A percentile compares a stretch with the other conserved stretches of the same genome.
phyloP scores from a whole-genome alignment of 225 moss, liverwort and hornwort species.

The Antitrichia curtipendula region DNA sequence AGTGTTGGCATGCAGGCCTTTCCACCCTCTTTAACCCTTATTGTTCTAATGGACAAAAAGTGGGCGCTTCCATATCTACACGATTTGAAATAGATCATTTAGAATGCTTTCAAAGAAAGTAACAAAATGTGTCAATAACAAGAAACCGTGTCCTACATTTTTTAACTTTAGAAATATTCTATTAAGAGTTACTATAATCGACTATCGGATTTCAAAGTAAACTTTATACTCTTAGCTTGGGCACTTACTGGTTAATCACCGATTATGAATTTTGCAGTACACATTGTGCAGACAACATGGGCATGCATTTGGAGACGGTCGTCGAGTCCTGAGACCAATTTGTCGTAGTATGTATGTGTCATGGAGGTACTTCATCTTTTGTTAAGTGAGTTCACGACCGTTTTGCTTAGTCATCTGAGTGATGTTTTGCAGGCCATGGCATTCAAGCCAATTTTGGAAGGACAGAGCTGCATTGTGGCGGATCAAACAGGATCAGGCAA shows the following conservation, averaged over 20 bases:
- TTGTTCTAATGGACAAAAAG: neutral
- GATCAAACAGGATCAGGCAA: slow-evolving; percentile 98
- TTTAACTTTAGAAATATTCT: neutral
- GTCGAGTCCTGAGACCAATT: neutral
- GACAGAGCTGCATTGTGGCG: slow-evolving; percentile 87
- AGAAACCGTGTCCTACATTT: neutral
- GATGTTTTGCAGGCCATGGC: slow-evolving; percentile 60
- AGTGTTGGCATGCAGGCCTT: neutral
- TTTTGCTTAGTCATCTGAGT: neutral
- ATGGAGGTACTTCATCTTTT: neutral
- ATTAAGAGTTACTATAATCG: neutral
- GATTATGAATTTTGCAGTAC: neutral
- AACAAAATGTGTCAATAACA: neutral
- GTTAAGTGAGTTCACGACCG: neutral
- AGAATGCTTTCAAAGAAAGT: neutral
- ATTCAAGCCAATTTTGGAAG: slow-evolving; percentile 70
- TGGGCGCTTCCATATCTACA: neutral
- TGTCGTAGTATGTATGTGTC: neutral
- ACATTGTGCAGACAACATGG: neutral
- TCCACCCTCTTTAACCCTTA: neutral
- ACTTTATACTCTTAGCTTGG: neutral
- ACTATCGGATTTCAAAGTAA: neutral
- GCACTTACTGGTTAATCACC: neutral
- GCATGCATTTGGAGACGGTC: neutral
- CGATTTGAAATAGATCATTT: neutral